phyloP scores from a whole-genome alignment of 129 eudicot genomes.

The Helianthus tuberosus region DNA sequence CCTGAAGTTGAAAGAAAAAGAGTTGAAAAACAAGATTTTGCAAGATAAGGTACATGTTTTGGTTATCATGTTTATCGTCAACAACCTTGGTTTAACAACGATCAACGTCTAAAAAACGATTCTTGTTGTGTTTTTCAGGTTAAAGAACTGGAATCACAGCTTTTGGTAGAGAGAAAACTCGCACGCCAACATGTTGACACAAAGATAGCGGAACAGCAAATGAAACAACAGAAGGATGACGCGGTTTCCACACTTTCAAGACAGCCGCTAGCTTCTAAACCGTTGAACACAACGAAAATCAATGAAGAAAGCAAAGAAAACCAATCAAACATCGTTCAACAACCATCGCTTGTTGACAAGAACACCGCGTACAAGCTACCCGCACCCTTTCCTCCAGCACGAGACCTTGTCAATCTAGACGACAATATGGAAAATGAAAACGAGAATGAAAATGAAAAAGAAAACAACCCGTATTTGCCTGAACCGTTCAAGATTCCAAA shows the following conservation, averaged over 20 bases:
- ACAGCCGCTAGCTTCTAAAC: constrained; percentile 62
- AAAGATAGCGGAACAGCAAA: constrained; percentile 78
- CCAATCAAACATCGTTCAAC: constrained; percentile 39
- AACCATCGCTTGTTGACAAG: constrained; percentile 49
- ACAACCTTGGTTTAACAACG: neutral
- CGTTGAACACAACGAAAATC: constrained; percentile 32
- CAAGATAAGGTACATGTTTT: constrained; percentile 78
- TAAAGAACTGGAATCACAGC: constrained; percentile 92
- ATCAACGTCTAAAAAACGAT: constrained; percentile 13
- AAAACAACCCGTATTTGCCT: constrained; percentile 68
- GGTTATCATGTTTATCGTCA: neutral
- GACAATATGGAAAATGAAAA: constrained; percentile 65
- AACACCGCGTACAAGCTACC: constrained; percentile 42
- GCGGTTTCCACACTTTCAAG: constrained; percentile 36
- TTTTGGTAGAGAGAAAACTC: constrained; percentile 83
- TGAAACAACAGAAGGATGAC: constrained; percentile 55
- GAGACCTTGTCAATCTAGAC: constrained; percentile 40
- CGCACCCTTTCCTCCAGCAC: constrained; percentile 34
- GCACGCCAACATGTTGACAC: constrained; percentile 89
- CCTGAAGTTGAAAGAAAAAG: constrained; percentile 77
- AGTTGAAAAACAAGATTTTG: constrained; percentile 68
- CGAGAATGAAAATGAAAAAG: constrained; percentile 72
- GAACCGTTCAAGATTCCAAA: constrained; percentile 48
- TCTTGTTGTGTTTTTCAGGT: constrained; percentile 47
- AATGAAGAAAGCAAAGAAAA: constrained; percentile 42